Base-by-base conservation (phyloP, 2,329 filamentous ascomycete species). In the Diaporthe sp. region DNA sequence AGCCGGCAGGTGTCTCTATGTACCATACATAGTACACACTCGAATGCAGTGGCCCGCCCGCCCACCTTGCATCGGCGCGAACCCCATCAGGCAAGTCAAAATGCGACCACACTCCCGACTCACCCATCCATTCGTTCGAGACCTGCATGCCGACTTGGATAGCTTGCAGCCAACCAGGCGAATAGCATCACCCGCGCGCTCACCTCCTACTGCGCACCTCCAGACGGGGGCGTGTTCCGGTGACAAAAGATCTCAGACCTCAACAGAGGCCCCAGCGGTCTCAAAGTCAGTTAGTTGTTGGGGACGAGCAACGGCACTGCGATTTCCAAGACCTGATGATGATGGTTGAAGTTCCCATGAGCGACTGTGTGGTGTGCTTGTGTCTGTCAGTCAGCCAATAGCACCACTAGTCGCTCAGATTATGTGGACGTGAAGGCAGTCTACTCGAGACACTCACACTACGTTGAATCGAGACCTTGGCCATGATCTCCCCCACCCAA, bases 81-180 rank as follows among this genome's bases (percentile, higher is more conserved):
- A 55, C 65, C 65, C 42, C 42, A 72, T 60, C 70, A 49, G 55
- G 53, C 55, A 72, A 72, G 42, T 72, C 70, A 61, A 6, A 60
- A 58, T 39, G 49, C 25, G 13, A 72, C 70, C 55, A 49, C 25
- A 60, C 22, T 15, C 28, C 70, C 34, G 55, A 13, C 44, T 61
- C 37, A 37, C 57, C 42, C 42, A 15, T 28, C 57, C 70, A 49
- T 60, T 60, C 31, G 42, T 72, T 72, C 57, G n/a, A 72, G 58
- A 72, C 53, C 57, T 72, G 71, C 71, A 72, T 65, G 22, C 68
- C 47, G 49, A 15, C 65, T 70, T 70, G 65, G 49, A 34, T 49
- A 28, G 34, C 58, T 55, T 53, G 71, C 58, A 73, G 71, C 47
- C n/a, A 65, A 28, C 47, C 71, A 65, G 34, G 34, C 58, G 71